These are phyloP conservation scores for Boletus pseudopeckii DNA, from an alignment of 768 basidiomycete species.

Conservation along the genomic window DNA sequence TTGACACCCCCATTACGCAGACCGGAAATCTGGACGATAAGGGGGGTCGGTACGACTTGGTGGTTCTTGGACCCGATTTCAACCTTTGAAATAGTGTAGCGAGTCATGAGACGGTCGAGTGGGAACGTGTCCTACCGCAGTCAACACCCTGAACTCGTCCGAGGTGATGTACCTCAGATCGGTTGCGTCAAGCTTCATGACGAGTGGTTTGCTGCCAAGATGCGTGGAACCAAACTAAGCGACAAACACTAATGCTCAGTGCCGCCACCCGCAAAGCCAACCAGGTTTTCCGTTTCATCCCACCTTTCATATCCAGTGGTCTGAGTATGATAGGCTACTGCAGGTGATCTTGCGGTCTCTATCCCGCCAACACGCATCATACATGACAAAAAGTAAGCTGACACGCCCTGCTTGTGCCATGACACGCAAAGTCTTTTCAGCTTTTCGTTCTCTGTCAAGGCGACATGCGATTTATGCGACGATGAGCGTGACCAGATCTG, in stretches of 20 bases:
- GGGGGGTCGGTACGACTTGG: slow-evolving; percentile 84
- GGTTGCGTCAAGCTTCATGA: slow-evolving; percentile 91
- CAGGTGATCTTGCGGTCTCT: slow-evolving; percentile 17
- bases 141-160: slow-evolving; percentile 94
- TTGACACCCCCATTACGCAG: slow-evolving; percentile 90
- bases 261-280: slow-evolving; percentile 31
- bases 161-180: slow-evolving; percentile 89
- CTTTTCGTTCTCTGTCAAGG: slow-evolving; percentile 22
- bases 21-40: slow-evolving; percentile 93
- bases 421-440: slow-evolving; percentile 6
- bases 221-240: too few relatives aligned
- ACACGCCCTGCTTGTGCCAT: background rate
- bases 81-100: slow-evolving; percentile 49
- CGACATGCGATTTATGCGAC: slow-evolving; percentile 33
- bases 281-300: slow-evolving; percentile 26
- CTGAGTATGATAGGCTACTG: slow-evolving; percentile 19
- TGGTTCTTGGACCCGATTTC: slow-evolving; percentile 99
- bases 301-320: background rate
- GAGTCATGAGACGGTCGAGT: background rate
- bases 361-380: slow-evolving; percentile 8
- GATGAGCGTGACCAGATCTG: slow-evolving; percentile 47
- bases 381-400: slow-evolving; percentile 16
- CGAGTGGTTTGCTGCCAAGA: background rate
- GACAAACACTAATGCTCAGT: slow-evolving; percentile 14
- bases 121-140: slow-evolving; percentile 57